Base-by-base conservation (phyloP, 2,329 filamentous ascomycete species). In the Fusarium setosum region DNA sequence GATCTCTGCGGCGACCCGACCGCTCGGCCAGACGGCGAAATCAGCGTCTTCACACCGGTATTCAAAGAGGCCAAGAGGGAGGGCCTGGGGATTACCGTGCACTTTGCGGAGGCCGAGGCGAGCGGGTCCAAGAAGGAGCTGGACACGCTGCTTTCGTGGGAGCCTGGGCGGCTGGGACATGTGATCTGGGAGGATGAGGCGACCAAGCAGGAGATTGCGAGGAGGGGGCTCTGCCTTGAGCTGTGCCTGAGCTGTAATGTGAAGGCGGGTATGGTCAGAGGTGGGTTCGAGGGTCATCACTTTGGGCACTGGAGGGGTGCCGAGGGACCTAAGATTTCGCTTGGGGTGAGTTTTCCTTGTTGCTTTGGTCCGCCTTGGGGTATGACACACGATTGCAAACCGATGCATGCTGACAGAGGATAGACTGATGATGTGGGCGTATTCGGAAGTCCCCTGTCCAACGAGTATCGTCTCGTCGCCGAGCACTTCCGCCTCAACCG, bases 371-470 rank as follows among this genome's bases (percentile, higher is more conserved):
- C 38, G 20, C 26, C 26, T 12, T 9, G 12, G 26, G 26, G 9
- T 9, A 29, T 29, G 9, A 29, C 12, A 29, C 26, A n/a, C 6
- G 26, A 29, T 29, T 9, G 9, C 26, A 12, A 13, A 13, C 6
- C 6, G 4, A 18, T 6, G 12, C 10, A 29, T 41, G 17, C 59
- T 72, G 23, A 72, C 11, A 1, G 11, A 15, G 15, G 38, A 5
- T 61, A 94, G 91, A 96, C 92, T 2, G 93, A 96, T 73, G 92
- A 96, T 71, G 90, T 95, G 10, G 93, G 92, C 3, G 88, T 96
- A 20, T 96, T 96, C 71, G 90, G 89, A 48, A 94, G 91, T 72
- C 83, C 87, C 0, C 77, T 94, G 5, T 94, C 91, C 1, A 89
- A 93, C 67, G 93, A 96, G 75, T 95, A 94, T 75, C 79, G 83